Base-by-base conservation (phyloP, 768 basidiomycete genomes). In the Calocera viscosa region DNA sequence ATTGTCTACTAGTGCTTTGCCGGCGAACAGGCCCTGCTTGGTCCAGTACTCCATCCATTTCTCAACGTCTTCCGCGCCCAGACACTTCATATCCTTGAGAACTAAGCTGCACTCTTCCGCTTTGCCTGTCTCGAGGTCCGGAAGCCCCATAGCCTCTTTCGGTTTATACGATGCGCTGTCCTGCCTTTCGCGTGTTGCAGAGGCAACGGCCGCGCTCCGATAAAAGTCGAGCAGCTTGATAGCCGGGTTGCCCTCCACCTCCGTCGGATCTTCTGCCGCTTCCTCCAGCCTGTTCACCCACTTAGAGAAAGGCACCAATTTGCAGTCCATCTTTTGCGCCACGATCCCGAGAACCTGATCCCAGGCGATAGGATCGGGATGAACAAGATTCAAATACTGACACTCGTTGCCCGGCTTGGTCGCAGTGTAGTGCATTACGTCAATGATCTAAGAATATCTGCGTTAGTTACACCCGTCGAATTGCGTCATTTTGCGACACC, bases 281-380 rank as follows among this genome's bases (percentile, higher is more conserved):
- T 68, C 68, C 65, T 78, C 74, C 17, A 78, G 66, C 1, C 68
- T 66, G 28, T 66, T 53, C 16, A 79, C 66, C 77, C 78, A 79
- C 32, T 69, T 41, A 0, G 68, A 14, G 65, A 77, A 79, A 1
- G 73, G 69, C 10, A 78, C 76, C 24, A 80, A 67, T n/a, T 73
- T 74, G 1, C 75, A 67, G 5, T 64, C 60, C 71, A 64, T 69
- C 53, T 8, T 63, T 39, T 11, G 66, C 0, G 64, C 72, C n/a
- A 80, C 70, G 3, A 66, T 68, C 0, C 22, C 38, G 3, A 80
- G 16, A 8, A 47, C 24, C 7, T 76, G 49, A 79, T 67, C 0
- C 69, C 63, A 1, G 68, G 67, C 79, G 79, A 81, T 68, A 3
- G 77, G 75, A 3, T 72, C 67, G 5, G 81, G 81, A 68, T 81